Conservation (phyloP, 495 filamentous ascomycete species). For the Bathelium albidoporum region DNA sequence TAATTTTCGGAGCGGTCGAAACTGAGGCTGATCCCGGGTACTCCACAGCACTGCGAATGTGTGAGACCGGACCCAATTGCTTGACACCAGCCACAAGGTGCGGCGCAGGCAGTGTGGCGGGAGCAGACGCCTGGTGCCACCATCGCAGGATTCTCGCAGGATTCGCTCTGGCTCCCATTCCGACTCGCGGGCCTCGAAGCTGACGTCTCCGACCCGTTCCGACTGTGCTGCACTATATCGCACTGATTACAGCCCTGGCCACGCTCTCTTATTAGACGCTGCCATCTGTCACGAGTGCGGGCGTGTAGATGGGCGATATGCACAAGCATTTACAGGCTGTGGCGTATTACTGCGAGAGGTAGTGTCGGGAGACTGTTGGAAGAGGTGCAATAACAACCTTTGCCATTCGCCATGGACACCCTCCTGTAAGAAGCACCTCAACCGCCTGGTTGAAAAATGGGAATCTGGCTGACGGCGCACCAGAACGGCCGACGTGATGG, state of each 20-base stretch:
- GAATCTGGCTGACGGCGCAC: constrained; percentile 11
- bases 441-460: no score
- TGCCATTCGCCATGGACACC: constrained; percentile 53
- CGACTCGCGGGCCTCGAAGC: background rate
- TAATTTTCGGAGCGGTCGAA: background rate
- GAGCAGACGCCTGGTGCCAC: no score
- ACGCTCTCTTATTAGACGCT: no score
- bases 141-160: no score
- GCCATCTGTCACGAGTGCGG: background rate
- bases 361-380: background rate
- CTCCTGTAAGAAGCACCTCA: constrained; percentile 52
- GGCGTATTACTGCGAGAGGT: background rate
- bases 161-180: background rate
- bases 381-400: background rate
- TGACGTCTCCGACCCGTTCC: background rate
- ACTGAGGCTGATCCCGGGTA: background rate
- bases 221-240: background rate
- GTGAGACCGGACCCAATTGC: background rate
- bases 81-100: background rate
- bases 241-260: no score
- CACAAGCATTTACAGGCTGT: background rate
- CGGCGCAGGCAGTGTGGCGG: background rate
- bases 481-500: constrained; percentile 77
- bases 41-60: background rate
- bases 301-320: background rate